A percentile compares a stretch with the other conserved stretches of the same genome.
These are phyloP conservation scores for thale cress (Arabidopsis thaliana) DNA, from an alignment of 345 rosid genomes.

Conservation along the genomic window TAIR10.1 NC_003070.9:18842001-18842500, in stretches of 20 bases:
- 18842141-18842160: constrained; percentile 86
- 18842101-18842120: constrained; percentile 86
- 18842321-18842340: constrained; percentile 94
- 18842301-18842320: constrained; percentile 58
- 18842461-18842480: background rate
- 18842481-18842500: constrained; percentile 10
- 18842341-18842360: constrained; percentile 89
- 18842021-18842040: constrained; percentile 75
- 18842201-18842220: constrained; percentile 47
- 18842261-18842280: constrained; percentile 54
- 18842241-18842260: constrained; percentile 28
- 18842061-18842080: constrained; percentile 53
- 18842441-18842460: background rate
- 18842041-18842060: constrained; percentile 63
- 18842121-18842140: constrained; percentile 74
- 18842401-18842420: constrained; percentile 64
- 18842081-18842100: constrained; percentile 71
- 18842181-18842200: constrained; percentile 40
- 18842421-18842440: background rate
- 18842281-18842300: constrained; percentile 60
- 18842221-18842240: constrained; percentile 27
- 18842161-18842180: constrained; percentile 57
- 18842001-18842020: constrained; percentile 81
- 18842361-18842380: constrained; percentile 87
- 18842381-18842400: constrained; percentile 97